Evolutionary conservation across 805 yeast genomes (phyloP).

Genomic region (Candida ipomoeae): DNA sequence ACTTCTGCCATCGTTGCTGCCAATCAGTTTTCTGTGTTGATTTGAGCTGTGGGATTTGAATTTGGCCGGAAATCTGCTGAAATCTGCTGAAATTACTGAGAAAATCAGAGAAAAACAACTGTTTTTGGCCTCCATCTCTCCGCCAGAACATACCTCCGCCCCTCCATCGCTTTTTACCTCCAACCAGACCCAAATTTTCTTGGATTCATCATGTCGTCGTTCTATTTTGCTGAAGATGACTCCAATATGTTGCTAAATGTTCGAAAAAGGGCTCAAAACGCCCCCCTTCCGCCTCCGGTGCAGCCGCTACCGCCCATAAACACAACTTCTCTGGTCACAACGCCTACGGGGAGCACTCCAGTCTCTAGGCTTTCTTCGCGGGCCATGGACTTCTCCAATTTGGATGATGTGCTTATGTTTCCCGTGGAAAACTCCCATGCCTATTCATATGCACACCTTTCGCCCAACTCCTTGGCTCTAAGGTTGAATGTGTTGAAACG

Average conservation of each 20-base stretch:
- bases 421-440: conserved; percentile 81
- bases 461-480: conserved; percentile 76
- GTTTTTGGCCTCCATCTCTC: not conserved
- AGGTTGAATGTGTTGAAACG: conserved; percentile 70
- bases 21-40: too few species aligned
- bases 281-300: not conserved
- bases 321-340: not conserved
- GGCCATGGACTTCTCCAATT: conserved; percentile 9
- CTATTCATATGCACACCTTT: conserved; percentile 76
- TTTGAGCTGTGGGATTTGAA: too few species aligned
- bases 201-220: not conserved
- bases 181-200: too few species aligned
- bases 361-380: conserved; percentile 5
- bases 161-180: too few species aligned
- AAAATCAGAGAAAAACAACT: not conserved
- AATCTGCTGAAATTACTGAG: too few species aligned
- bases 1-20: too few species aligned
- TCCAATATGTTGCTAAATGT: not conserved
- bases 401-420: conserved; percentile 50
- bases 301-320: not conserved
- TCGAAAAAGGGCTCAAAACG: not conserved
- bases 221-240: conserved; percentile 17
- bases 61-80: too few species aligned
- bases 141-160: too few species aligned
- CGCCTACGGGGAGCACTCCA: not conserved